Percentiles rank a stretch among this genome's conserved stretches.
Evolutionary conservation across 306 rosid genomes (phyloP).

Genomic region (Medicago lupulina): DNA sequence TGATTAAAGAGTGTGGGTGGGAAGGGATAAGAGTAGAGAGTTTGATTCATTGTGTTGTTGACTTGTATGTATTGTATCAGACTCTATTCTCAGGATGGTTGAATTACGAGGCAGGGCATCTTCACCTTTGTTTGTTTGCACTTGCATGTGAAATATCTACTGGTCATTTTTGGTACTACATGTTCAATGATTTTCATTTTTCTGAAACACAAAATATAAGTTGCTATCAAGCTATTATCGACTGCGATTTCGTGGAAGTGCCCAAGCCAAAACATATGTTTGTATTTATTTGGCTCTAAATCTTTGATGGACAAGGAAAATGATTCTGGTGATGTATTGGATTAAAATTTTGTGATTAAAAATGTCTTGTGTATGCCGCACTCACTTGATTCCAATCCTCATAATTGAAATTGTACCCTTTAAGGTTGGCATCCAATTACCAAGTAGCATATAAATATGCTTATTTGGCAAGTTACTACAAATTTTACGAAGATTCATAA

Average conservation of each 20-base stretch:
- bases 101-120: background rate
- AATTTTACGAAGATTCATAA: background rate
- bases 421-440: conserved; percentile 13
- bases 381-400: background rate
- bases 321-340: background rate
- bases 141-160: background rate
- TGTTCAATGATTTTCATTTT: background rate
- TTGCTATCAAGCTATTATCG: background rate
- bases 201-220: background rate
- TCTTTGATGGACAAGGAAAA: background rate
- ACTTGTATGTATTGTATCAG: background rate
- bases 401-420: background rate
- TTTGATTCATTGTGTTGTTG: conserved; percentile 39
- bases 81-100: conserved; percentile 3
- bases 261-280: background rate
- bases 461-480: background rate
- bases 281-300: background rate
- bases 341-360: background rate
- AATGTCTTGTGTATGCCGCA: background rate
- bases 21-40: conserved; percentile 52
- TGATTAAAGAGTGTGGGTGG: conserved; percentile 38
- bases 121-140: background rate
- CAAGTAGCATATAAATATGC: background rate
- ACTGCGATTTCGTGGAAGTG: background rate
- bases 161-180: background rate